Conservation (phyloP, 208 protist species). For the Hexamita inflata region DNA sequence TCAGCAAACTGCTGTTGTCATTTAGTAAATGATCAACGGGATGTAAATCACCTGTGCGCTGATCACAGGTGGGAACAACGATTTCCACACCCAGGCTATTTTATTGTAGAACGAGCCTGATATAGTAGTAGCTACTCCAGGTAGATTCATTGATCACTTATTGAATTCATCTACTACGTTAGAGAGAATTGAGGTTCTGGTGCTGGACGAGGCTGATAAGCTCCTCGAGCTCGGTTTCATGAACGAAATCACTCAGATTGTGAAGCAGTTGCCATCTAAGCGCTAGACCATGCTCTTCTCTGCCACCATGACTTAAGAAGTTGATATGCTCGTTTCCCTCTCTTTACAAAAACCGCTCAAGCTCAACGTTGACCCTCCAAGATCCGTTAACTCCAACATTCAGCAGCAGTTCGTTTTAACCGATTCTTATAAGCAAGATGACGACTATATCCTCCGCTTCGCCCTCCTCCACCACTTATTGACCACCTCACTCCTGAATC, state of each 20-base stretch:
- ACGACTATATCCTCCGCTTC: no score
- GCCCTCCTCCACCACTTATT: no score
- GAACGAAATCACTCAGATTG: neutral
- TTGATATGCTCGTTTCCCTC: neutral
- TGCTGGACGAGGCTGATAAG: constrained; percentile 15
- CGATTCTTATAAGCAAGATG: no score
- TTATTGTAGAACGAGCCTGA: constrained; percentile 35
- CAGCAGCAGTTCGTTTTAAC: no score
- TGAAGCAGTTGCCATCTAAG: neutral
- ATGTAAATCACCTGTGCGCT: neutral
- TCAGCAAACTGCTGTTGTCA: constrained; percentile 71
- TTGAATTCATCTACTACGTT: constrained; percentile 44
- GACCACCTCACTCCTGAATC: no score
- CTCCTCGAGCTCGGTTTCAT: neutral
- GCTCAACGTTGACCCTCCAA: no score
- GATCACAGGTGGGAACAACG: neutral
- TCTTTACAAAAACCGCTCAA: no score
- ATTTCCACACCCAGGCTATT: neutral
- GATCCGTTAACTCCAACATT: no score
- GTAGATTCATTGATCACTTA: constrained; percentile 81
- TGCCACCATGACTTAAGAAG: neutral
- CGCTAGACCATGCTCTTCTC: constrained; percentile 15
- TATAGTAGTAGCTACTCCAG: constrained; percentile 65
- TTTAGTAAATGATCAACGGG: neutral
- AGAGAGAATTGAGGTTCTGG: neutral